Evolutionary conservation across 2,329 filamentous ascomycete genomes (phyloP).

Genomic region (Alternaria atra): DNA sequence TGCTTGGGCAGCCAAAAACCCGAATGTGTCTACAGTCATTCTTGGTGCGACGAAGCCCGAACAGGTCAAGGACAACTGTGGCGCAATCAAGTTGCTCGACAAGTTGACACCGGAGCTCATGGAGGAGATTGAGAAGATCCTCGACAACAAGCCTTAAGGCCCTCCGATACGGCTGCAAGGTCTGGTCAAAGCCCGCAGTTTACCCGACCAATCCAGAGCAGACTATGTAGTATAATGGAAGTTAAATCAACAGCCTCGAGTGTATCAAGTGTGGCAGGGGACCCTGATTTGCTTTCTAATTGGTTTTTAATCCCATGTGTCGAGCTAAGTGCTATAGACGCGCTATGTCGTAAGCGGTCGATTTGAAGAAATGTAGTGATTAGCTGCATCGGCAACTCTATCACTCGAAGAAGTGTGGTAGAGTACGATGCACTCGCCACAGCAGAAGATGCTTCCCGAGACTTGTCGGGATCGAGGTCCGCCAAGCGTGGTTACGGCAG

Average conservation of each 20-base stretch:
- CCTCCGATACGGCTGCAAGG: slow-evolving; percentile 4
- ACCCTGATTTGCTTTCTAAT: neutral
- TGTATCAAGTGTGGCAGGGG: neutral
- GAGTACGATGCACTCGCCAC: neutral
- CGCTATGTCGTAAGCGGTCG: slow-evolving; percentile 9
- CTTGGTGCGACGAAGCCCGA: slow-evolving; percentile 62
- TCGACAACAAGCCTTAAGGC: slow-evolving; percentile 51
- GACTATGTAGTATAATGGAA: neutral
- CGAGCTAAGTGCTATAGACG: neutral
- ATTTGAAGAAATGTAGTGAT: slow-evolving; percentile 1
- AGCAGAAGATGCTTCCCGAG: neutral
- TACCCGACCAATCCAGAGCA: neutral
- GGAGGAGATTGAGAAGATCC: slow-evolving; percentile 52
- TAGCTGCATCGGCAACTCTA: slow-evolving; percentile 1
- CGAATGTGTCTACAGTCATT: slow-evolving; percentile 66
- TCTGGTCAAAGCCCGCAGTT: neutral
- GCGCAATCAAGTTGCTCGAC: slow-evolving; percentile 54
- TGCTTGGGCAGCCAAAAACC: slow-evolving; percentile 68
- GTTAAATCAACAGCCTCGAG: neutral
- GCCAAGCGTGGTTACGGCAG: neutral
- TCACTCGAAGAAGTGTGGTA: neutral
- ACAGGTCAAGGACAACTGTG: slow-evolving; percentile 61
- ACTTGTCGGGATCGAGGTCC: neutral
- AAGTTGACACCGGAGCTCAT: slow-evolving; percentile 52
- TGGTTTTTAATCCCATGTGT: neutral